These are phyloP conservation scores for Microcera coccophila DNA, from an alignment of 2,329 filamentous ascomycete species.

Conservation along the genomic window DNA sequence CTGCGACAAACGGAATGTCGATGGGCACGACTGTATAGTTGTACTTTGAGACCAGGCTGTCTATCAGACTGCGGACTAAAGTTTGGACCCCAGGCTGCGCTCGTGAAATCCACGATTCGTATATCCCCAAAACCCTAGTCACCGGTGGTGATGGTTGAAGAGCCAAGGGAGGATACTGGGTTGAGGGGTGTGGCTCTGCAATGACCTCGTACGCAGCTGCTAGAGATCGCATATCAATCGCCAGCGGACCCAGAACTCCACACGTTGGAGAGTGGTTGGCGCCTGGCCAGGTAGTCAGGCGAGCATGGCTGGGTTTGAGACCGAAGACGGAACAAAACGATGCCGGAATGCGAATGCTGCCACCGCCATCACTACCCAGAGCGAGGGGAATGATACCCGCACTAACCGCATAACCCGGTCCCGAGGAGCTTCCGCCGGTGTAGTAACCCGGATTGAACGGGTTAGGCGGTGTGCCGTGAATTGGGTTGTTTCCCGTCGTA, in stretches of 20 bases:
- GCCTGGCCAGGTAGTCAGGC: slow-evolving; percentile 60
- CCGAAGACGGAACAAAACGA: slow-evolving; percentile 71
- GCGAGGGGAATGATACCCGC: slow-evolving; percentile 68
- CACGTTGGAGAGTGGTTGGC: slow-evolving; percentile 57
- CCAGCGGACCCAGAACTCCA: slow-evolving; percentile 64
- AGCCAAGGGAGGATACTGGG: slow-evolving; percentile 48
- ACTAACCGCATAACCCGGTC: slow-evolving; percentile 66
- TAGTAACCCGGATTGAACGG: slow-evolving; percentile 72
- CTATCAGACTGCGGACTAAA: slow-evolving; percentile 42
- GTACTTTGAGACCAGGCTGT: slow-evolving; percentile 48
- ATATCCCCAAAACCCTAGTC: slow-evolving; percentile 58
- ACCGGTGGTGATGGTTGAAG: slow-evolving; percentile 19
- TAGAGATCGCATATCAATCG: slow-evolving; percentile 63
- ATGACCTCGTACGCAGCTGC: slow-evolving; percentile 62
- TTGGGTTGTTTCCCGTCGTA: slow-evolving; percentile 72
- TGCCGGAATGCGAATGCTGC: slow-evolving; percentile 69
- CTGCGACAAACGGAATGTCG: slow-evolving; percentile 52
- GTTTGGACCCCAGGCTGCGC: slow-evolving; percentile 40
- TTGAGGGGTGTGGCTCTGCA: slow-evolving; percentile 57
- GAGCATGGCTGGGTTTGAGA: slow-evolving; percentile 66
- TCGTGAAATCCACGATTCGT: slow-evolving; percentile 58
- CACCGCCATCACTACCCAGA: slow-evolving; percentile 69
- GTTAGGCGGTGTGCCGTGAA: slow-evolving; percentile 69
- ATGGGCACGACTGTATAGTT: slow-evolving; percentile 55
- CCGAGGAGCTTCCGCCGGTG: slow-evolving; percentile 71